These are phyloP conservation scores for Ophiostoma sp. DNA, from an alignment of 2,329 filamentous ascomycete species.

Conservation along the genomic window DNA sequence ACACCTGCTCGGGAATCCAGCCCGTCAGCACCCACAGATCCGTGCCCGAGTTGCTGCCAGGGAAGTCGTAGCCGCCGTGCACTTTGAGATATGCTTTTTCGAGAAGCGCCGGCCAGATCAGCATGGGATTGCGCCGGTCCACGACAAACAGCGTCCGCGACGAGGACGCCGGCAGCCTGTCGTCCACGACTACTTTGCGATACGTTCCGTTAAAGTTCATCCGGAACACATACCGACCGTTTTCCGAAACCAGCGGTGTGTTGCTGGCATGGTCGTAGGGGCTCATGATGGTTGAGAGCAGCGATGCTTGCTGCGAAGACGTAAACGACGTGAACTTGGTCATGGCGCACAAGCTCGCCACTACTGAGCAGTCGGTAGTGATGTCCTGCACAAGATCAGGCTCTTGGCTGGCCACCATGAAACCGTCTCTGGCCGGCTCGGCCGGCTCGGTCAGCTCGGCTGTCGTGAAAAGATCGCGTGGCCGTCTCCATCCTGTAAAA, in stretches of 20 bases:
- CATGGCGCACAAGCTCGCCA: constrained; percentile 85
- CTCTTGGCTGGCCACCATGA: constrained; percentile 42
- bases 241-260: constrained; percentile 60
- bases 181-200: constrained; percentile 81
- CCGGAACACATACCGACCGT: constrained; percentile 86
- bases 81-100: constrained; percentile 98
- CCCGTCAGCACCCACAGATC: constrained; percentile 89
- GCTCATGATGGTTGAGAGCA: constrained; percentile 64
- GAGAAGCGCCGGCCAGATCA: constrained; percentile 86
- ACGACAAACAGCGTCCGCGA: constrained; percentile 77
- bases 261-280: constrained; percentile 58
- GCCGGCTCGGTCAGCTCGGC: not conserved
- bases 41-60: constrained; percentile 93
- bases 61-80: constrained; percentile 93
- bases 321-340: constrained; percentile 55
- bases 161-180: constrained; percentile 70
- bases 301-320: constrained; percentile 45
- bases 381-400: constrained; percentile 92
- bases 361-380: constrained; percentile 93
- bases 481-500: constrained; percentile 81
- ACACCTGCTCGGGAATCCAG: constrained; percentile 95
- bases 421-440: not conserved
- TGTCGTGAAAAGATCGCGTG: constrained; percentile 57
- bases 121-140: constrained; percentile 72
- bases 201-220: constrained; percentile 95